Base-by-base conservation (phyloP, 164 flowering plant genomes). In the Kalanchoe fedtschenkoi region DNA sequence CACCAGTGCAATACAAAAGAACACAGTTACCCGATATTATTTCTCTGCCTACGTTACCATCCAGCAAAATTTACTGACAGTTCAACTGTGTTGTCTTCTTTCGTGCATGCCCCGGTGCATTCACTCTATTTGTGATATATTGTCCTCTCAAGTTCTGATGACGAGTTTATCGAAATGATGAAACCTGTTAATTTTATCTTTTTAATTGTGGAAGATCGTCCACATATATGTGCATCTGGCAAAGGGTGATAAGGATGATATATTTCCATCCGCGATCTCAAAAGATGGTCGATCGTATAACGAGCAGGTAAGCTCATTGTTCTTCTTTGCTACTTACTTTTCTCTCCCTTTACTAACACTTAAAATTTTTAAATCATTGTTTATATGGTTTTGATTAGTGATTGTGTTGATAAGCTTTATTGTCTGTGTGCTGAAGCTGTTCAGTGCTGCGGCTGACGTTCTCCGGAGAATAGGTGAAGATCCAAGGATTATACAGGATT, bases 231-330 rank as follows among this genome's bases (percentile, higher is more conserved):
- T 95, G 65, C 88, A 91, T 77, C 80, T 95, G 62, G 95, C 91
- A 24, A 82, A 82, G 64, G 99, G 99, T 51, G 99, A 95, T 71
- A 67, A 75, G 47, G 76, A 82, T 60, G 81, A 84, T 39, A 72
- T 95, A 57, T 95, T 93, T 58, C 92, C 99, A 60, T 35, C 81
- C 74, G 99, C 99, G 34, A 91, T 95, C 55, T 87, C 89, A 21
- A 88, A 73, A 71, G 99, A 95, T 76, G 99, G 99, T 29, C 85
- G 97, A 39, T 95, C 99, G 17, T 95, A 95, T 77, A 90, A 85
- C 63, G 99, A 91, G 44, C 89, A 91, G 95, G 99, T 95, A 75
- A 39, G 42, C 73, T 44, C n/a, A n/a, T n/a, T n/a, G 32, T 35
- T 24, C 19, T 21, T 11, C 11, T 37, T 53, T 26, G 29, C 6